A percentile compares a stretch with the other conserved stretches of the same genome.
Evolutionary conservation across 345 rosid species (phyloP).

Genomic region (Iberis pinnata): DNA sequence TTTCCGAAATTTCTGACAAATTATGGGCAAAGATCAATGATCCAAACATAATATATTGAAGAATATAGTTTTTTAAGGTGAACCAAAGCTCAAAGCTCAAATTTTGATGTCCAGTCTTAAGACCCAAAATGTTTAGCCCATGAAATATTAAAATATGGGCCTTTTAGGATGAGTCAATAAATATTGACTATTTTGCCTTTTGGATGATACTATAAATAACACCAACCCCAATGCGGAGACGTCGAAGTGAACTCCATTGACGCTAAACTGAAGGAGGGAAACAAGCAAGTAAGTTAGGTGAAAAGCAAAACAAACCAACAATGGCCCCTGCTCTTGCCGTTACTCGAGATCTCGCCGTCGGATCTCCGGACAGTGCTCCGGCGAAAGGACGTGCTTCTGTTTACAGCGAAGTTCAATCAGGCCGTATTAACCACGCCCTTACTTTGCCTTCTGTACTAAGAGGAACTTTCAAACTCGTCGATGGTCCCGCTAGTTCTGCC

Average conservation of each 20-base stretch:
- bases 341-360: slow-evolving; percentile 36
- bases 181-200: slow-evolving; percentile 2
- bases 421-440: slow-evolving; percentile 69
- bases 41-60: too few relatives aligned
- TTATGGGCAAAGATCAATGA: too few relatives aligned
- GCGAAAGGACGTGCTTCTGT: slow-evolving; percentile 58
- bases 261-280: slow-evolving; percentile 17
- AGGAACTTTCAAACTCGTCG: slow-evolving; percentile 61
- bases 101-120: neutral
- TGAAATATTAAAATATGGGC: neutral
- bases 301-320: neutral
- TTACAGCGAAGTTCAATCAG: slow-evolving; percentile 76
- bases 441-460: slow-evolving; percentile 76
- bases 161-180: slow-evolving; percentile 24
- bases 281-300: slow-evolving; percentile 19
- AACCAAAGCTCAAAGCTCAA: neutral
- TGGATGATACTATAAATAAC: slow-evolving; percentile 13
- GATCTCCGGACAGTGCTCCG: slow-evolving; percentile 27
- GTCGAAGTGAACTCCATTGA: slow-evolving; percentile 22
- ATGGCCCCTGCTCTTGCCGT: slow-evolving; percentile 62
- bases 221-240: slow-evolving; percentile 36
- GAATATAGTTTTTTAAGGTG: too few relatives aligned
- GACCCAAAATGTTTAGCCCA: neutral
- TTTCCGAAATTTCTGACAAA: too few relatives aligned
- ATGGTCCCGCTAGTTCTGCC: slow-evolving; percentile 83